Conservation (phyloP, 2,329 filamentous ascomycete species). For the Cytospora schulzeri region DNA sequence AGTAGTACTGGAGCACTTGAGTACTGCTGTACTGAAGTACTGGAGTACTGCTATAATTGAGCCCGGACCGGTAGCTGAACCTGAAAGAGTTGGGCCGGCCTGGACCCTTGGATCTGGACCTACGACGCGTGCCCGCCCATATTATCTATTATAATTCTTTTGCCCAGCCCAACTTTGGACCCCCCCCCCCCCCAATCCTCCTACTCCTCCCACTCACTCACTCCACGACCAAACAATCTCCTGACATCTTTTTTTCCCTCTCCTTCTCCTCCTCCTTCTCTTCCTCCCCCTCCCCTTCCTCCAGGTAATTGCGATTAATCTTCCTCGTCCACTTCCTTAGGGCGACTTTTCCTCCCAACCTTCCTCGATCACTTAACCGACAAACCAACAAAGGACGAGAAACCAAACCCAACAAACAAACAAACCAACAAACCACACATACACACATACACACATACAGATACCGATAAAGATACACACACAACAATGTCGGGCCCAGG, state of each 20-base stretch:
- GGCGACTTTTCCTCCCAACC: not conserved
- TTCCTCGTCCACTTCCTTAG: not conserved
- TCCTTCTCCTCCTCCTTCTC: not conserved
- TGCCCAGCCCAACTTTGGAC: not conserved
- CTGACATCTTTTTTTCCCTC: not conserved
- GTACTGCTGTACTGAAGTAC: no score
- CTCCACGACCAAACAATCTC: no score
- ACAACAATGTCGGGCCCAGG: conserved; percentile 56
- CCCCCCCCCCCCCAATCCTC: no score
- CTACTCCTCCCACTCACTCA: no score
- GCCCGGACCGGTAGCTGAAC: not conserved
- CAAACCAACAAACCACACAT: not conserved
- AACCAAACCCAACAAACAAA: not conserved
- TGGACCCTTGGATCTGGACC: not conserved
- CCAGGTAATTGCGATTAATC: not conserved
- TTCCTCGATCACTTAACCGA: not conserved
- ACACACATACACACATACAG: not conserved
- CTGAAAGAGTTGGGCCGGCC: not conserved
- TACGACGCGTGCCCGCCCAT: not conserved
- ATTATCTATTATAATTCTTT: not conserved
- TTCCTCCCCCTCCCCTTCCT: not conserved
- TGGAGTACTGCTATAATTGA: not conserved
- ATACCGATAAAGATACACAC: not conserved
- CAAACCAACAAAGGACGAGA: not conserved
- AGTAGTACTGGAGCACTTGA: no score